phyloP scores from a whole-genome alignment of 129 eudicot species.

The Ambrosia trifida region DNA sequence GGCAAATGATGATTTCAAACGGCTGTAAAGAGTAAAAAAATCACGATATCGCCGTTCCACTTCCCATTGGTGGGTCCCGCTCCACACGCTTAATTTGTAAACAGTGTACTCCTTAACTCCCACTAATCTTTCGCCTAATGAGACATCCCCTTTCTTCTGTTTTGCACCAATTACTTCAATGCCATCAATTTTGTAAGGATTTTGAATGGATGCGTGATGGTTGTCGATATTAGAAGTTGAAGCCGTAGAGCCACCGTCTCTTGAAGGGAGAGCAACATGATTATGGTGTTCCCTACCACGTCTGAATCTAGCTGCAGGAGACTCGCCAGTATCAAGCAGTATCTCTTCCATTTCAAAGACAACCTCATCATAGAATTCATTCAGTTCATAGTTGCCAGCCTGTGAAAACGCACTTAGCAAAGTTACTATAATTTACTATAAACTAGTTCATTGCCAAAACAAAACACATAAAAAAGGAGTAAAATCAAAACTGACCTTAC shows the following conservation, averaged over 20 bases:
- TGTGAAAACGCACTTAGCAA: slow-evolving; percentile 33
- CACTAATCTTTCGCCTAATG: slow-evolving; percentile 82
- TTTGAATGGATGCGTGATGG: slow-evolving; percentile 30
- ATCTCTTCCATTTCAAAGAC: slow-evolving; percentile 96
- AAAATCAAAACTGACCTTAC: slow-evolving; percentile 47
- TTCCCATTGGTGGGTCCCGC: slow-evolving; percentile 75
- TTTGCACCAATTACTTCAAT: slow-evolving; percentile 79
- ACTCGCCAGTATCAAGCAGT: slow-evolving; percentile 63
- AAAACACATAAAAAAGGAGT: background rate
- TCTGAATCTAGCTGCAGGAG: slow-evolving; percentile 54
- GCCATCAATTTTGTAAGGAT: slow-evolving; percentile 57
- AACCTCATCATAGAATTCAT: slow-evolving; percentile 66
- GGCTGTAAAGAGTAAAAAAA: slow-evolving; percentile 67
- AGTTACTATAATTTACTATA: background rate
- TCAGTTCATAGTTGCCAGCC: slow-evolving; percentile 51
- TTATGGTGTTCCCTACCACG: slow-evolving; percentile 36
- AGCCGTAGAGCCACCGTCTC: slow-evolving; percentile 89
- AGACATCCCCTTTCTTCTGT: slow-evolving; percentile 79
- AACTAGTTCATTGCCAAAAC: background rate
- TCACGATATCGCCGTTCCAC: slow-evolving; percentile 94
- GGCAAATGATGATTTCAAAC: slow-evolving; percentile 60
- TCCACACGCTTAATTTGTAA: slow-evolving; percentile 65
- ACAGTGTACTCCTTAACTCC: slow-evolving; percentile 93
- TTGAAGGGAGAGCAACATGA: slow-evolving; percentile 50
- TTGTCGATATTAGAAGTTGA: slow-evolving; percentile 69